These are phyloP conservation scores for Cercophora newfieldiana DNA, from an alignment of 495 filamentous ascomycete species.

Conservation along the genomic window DNA sequence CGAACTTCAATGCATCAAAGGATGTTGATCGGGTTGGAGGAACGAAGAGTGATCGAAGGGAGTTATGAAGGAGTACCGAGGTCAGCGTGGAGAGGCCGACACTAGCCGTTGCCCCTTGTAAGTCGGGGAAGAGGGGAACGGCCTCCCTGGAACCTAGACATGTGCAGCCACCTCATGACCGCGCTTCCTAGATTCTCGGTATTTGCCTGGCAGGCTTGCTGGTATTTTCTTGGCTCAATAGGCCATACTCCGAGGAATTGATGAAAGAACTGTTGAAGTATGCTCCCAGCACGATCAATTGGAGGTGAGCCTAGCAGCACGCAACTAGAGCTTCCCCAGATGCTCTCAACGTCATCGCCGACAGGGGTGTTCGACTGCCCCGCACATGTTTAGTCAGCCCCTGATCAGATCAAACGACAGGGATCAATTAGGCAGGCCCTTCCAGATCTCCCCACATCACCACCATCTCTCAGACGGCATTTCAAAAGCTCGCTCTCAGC, in stretches of 20 bases:
- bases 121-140: too few relatives aligned
- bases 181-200: too few relatives aligned
- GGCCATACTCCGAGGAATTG: too few relatives aligned
- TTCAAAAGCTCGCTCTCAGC: background rate
- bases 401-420: background rate
- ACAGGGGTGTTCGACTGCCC: background rate
- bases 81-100: background rate
- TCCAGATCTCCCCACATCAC: background rate
- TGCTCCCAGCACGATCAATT: too few relatives aligned
- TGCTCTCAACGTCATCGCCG: background rate
- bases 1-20: background rate
- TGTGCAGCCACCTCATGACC: too few relatives aligned
- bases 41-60: background rate
- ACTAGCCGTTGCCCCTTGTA: constrained; percentile 3
- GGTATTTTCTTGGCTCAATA: too few relatives aligned
- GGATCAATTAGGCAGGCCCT: background rate
- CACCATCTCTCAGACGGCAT: background rate
- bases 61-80: background rate
- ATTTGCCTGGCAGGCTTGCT: too few relatives aligned
- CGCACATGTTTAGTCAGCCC: background rate
- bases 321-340: background rate
- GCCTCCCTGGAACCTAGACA: too few relatives aligned
- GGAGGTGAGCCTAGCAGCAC: too few relatives aligned
- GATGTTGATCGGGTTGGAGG: background rate
- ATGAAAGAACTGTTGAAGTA: too few relatives aligned